A percentile compares a stretch with the other conserved stretches of the same genome.
Evolutionary conservation across 129 eudicot genomes (phyloP).

Genomic region (Logfia minima): DNA sequence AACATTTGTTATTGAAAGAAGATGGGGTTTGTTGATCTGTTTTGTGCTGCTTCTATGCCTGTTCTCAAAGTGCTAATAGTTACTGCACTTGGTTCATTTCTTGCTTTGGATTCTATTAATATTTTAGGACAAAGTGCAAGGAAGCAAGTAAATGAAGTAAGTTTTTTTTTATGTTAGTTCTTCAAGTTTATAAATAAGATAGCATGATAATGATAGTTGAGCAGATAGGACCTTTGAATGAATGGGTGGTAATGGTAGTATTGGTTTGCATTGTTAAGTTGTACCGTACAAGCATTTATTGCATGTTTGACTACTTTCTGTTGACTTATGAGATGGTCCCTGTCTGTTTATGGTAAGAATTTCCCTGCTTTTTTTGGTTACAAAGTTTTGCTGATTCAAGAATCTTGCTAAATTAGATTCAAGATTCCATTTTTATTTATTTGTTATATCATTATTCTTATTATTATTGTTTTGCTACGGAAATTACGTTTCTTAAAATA

Average conservation of each 20-base stretch:
- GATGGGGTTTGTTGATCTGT: conserved; percentile 64
- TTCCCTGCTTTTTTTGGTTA: not conserved
- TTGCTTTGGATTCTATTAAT: conserved; percentile 60
- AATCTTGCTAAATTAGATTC: not conserved
- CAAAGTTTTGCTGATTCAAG: not conserved
- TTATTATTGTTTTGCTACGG: too few species aligned
- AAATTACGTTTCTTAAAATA: too few species aligned
- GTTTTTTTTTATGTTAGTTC: not conserved
- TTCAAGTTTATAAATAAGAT: not conserved
- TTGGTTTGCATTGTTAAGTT: too few species aligned
- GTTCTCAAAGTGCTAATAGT: conserved; percentile 74
- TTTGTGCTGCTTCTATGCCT: conserved; percentile 69
- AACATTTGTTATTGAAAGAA: not conserved
- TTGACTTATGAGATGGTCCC: not conserved
- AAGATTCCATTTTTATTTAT: not conserved
- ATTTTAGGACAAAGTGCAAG: conserved; percentile 56
- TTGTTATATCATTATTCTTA: not conserved
- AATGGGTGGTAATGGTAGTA: too few species aligned
- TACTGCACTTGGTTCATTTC: conserved; percentile 69
- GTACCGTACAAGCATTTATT: too few species aligned
- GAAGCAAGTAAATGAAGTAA: conserved; percentile 61
- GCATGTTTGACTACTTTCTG: not conserved
- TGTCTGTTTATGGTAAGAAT: too few species aligned
- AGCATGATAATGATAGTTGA: too few species aligned
- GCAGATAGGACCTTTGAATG: too few species aligned